Base-by-base conservation (phyloP, 768 basidiomycete genomes). In the Boletus patriciae region DNA sequence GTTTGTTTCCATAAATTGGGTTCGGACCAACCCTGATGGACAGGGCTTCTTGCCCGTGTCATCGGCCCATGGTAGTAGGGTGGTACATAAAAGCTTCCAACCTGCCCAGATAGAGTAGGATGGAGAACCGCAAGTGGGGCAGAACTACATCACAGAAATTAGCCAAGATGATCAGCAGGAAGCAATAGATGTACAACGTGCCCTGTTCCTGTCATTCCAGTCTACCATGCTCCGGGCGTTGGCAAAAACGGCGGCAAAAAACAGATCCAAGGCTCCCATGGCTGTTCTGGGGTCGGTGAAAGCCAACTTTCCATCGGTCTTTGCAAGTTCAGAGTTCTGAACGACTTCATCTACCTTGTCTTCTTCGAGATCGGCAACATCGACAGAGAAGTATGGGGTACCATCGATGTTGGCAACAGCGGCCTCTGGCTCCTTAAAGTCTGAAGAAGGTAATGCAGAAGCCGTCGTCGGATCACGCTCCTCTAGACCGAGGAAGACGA, bases 201-300 rank as follows among this genome's bases (percentile, higher is more conserved):
- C 94, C 78, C 86, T 92, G 73, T 95, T 96, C 52, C 94, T 78
- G 48, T 77, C 78, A 70, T 97, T 98, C 96, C 96, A 99, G 68
- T 98, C 96, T 3, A 90, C 78, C 82, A 98, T 77, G 42, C 86
- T 88, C 54, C 92, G 77, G 2, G 88, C 91, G 53, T 81, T 79
- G 0, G 91, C 90, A 66, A 92, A 92, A 0, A 98, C 73, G 0
- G 83, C 86, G 1, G 88, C 91, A 33, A 84, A 83, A 65, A 89
- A 86, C 3, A 64, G 64, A 63, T 85, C 83, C 64, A 95, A 75
- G 16, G 69, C 73, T 3, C 76, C 74, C 71, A 84, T 80, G 41
- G 85, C 77, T 3, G 77, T 64, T 49, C 91, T 72, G 4, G 92
- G 79, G 53, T 93, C 90, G 18, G 77, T 73, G 77, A 90, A 96